A percentile compares a stretch with the other conserved stretches of the same genome.
These are phyloP conservation scores for Plasmodium chabaudi DNA, from an alignment of 169 alveolate genomes.

Conservation along the genomic window DNA sequence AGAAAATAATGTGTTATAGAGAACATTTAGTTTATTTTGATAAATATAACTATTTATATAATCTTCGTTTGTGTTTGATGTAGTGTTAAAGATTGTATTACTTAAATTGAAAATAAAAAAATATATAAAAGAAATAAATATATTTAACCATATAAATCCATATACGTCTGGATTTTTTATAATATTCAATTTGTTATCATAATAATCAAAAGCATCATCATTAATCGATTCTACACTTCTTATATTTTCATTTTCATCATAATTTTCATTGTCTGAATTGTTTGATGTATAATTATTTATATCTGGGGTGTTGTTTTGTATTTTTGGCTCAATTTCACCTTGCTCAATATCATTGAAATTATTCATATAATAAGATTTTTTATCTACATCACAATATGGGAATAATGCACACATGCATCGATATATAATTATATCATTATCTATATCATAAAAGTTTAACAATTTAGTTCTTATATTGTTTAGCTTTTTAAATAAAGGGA, in stretches of 20 bases:
- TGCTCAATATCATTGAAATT: constrained; percentile 40
- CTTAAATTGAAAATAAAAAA: constrained; percentile 60
- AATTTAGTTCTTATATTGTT: constrained; percentile 32
- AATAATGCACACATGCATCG: constrained; percentile 72
- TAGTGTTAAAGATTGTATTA: constrained; percentile 23
- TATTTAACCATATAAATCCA: constrained; percentile 63
- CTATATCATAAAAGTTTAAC: constrained; percentile 35
- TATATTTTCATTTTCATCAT: constrained; percentile 42
- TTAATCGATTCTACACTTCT: constrained; percentile 26
- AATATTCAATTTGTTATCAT: constrained; percentile 52
- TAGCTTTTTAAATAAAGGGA: constrained; percentile 56
- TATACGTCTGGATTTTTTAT: constrained; percentile 67
- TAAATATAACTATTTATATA: constrained; percentile 3
- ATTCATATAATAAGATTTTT: constrained; percentile 16
- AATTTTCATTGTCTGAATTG: constrained; percentile 4
- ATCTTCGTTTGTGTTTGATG: background rate
- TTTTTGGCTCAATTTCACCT: background rate
- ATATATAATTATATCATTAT: constrained; percentile 63
- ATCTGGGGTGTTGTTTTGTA: background rate
- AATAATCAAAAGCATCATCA: constrained; percentile 67
- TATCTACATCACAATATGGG: constrained; percentile 59
- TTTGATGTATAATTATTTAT: background rate
- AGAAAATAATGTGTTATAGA: constrained; percentile 21
- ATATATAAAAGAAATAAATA: constrained; percentile 26
- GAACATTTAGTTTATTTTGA: constrained; percentile 24